A percentile compares a stretch with the other conserved stretches of the same genome.
phyloP scores from a whole-genome alignment of 257 asterid genomes.

The Plantago elongata region DNA sequence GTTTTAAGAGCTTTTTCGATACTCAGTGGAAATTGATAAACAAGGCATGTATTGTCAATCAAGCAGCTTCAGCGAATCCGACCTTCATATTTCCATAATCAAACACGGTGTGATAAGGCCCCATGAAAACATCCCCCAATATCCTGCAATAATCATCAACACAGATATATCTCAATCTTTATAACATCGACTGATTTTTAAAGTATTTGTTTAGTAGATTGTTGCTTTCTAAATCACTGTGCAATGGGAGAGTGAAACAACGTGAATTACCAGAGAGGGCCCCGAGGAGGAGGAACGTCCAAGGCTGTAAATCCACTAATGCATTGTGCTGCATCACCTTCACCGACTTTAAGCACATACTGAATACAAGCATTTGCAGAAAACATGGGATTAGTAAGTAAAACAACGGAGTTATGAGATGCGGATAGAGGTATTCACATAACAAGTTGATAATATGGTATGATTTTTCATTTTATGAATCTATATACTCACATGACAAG shows the following conservation, averaged over 20 bases:
- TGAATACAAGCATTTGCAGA: conserved; percentile 19
- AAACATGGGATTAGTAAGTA: too few species aligned
- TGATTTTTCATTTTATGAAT: too few species aligned
- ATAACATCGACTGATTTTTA: too few species aligned
- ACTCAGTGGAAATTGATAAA: too few species aligned
- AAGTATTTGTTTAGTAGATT: not conserved
- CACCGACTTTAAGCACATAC: conserved; percentile 76
- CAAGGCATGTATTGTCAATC: not conserved
- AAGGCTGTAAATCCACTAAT: conserved; percentile 79
- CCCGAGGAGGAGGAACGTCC: conserved; percentile 85
- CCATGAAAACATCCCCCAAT: conserved; percentile 84
- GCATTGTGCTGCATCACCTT: conserved; percentile 73
- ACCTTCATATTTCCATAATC: conserved; percentile 64
- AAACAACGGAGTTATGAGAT: too few species aligned
- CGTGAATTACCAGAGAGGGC: conserved; percentile 68
- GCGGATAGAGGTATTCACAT: too few species aligned
- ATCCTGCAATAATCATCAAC: conserved; percentile 45
- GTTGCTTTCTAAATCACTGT: not conserved
- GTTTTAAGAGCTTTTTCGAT: too few species aligned
- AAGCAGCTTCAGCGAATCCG: conserved; percentile 84
- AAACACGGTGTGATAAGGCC: conserved; percentile 68
- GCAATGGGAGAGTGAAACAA: not conserved
- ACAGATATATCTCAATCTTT: not conserved
- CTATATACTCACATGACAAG: too few species aligned
- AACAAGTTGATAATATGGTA: too few species aligned